These are phyloP conservation scores for Sporothrix brunneoviolacea DNA, from an alignment of 2,329 filamentous ascomycete genomes.

Conservation along the genomic window DNA sequence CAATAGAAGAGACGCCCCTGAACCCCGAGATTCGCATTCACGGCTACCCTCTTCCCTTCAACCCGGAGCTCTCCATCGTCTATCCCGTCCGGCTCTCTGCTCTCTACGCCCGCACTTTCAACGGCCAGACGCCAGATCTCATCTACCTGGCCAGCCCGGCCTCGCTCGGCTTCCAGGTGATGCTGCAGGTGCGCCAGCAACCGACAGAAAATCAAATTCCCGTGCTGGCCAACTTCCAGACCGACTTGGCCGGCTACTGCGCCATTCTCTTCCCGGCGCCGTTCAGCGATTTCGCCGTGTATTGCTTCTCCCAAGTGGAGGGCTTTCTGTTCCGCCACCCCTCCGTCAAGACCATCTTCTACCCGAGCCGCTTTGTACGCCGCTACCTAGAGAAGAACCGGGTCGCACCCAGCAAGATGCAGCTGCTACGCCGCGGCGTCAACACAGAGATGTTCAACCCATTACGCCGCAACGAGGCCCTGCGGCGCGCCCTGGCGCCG, in stretches of 20 bases:
- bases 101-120: conserved; percentile 55
- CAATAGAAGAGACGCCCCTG: conserved; percentile 11
- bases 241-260: conserved; percentile 62
- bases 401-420: conserved; percentile 50
- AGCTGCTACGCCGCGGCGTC: conserved; percentile 58
- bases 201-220: conserved; percentile 46
- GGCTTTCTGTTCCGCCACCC: conserved; percentile 58
- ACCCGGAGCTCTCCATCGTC: conserved; percentile 62
- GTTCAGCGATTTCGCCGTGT: conserved; percentile 54
- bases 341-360: conserved; percentile 60
- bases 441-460: conserved; percentile 58
- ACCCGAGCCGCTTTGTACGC: conserved; percentile 57
- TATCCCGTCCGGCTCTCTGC: conserved; percentile 61
- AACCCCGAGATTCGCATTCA: conserved; percentile 51
- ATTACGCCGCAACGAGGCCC: conserved; percentile 39
- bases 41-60: conserved; percentile 63
- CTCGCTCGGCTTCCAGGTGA: conserved; percentile 62
- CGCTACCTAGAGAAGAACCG: conserved; percentile 53
- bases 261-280: conserved; percentile 61
- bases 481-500: conserved; percentile 50
- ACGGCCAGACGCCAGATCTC: conserved; percentile 49
- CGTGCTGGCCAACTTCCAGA: conserved; percentile 64
- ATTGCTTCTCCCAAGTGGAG: conserved; percentile 56
- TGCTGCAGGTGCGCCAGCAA: conserved; percentile 61
- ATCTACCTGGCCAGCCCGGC: conserved; percentile 66